Percentiles rank a stretch among this genome's conserved stretches.
These are phyloP conservation scores for Blumeria graminis DNA, from an alignment of 2,329 filamentous ascomycete species.

Conservation along the genomic window DNA sequence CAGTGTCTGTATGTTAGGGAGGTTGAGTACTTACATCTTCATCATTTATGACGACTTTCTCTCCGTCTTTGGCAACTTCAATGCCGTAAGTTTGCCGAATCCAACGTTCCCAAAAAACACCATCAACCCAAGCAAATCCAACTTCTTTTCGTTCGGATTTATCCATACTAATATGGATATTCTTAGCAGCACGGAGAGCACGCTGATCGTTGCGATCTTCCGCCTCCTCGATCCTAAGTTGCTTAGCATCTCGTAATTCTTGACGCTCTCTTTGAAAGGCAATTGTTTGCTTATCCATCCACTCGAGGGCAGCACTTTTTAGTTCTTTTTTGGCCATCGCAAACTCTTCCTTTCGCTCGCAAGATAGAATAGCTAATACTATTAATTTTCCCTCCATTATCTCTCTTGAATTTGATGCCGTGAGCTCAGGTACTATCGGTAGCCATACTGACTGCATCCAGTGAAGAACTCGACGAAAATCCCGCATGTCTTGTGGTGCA, in stretches of 20 bases:
- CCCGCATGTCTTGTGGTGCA: conserved; percentile 77
- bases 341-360: conserved; percentile 60
- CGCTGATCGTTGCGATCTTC: conserved; percentile 81
- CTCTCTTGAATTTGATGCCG: conserved; percentile 70
- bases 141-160: conserved; percentile 72
- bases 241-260: conserved; percentile 82
- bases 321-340: conserved; percentile 60
- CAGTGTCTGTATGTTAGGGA: not conserved
- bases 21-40: conserved; percentile 50
- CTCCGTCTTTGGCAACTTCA: conserved; percentile 57
- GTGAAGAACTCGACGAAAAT: conserved; percentile 51
- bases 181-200: conserved; percentile 67
- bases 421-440: conserved; percentile 83
- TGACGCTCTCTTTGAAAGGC: conserved; percentile 82
- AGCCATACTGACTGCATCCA: conserved; percentile 98
- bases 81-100: conserved; percentile 86
- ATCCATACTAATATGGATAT: conserved; percentile 76
- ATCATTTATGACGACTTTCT: conserved; percentile 88
- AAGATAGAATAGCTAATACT: conserved; percentile 72
- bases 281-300: conserved; percentile 91
- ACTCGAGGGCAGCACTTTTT: conserved; percentile 86
- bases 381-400: conserved; percentile 90
- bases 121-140: conserved; percentile 90
- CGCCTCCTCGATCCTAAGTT: conserved; percentile 85
- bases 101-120: conserved; percentile 94